A percentile compares a stretch with the other conserved stretches of the same genome.
Conservation (phyloP, 306 rosid species). For the Lotus japonicus region DNA sequence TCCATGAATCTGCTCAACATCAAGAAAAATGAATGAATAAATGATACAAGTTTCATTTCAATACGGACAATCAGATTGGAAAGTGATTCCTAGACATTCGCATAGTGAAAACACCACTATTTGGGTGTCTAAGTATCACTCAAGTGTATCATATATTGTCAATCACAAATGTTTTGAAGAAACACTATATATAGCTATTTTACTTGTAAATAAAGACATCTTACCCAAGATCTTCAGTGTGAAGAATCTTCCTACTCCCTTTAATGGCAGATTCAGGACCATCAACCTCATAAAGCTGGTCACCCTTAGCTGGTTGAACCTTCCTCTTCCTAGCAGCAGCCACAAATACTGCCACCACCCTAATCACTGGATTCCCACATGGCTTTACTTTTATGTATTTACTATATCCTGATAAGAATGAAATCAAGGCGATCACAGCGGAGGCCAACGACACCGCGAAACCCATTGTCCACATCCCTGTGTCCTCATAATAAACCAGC, state of each 20-base stretch:
- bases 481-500: conserved; percentile 43
- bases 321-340: conserved; percentile 39
- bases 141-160: no score
- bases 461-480: conserved; percentile 48
- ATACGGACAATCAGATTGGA: background rate
- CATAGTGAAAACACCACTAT: no score
- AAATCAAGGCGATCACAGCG: conserved; percentile 35
- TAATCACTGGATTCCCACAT: conserved; percentile 42
- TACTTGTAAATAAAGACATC: no score
- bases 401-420: conserved; percentile 25
- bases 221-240: conserved; percentile 30
- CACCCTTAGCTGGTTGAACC: background rate
- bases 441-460: conserved; percentile 36
- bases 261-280: conserved; percentile 46
- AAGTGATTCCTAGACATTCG: no score
- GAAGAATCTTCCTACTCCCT: conserved; percentile 53
- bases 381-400: conserved; percentile 30
- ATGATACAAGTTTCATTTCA: background rate
- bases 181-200: no score
- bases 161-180: no score
- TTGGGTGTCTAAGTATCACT: no score
- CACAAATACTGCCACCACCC: conserved; percentile 41
- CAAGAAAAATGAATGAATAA: background rate
- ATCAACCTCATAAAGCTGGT: conserved; percentile 40
- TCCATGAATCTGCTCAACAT: conserved; percentile 43